These are phyloP conservation scores for Metschnikowia drakensbergensis DNA, from an alignment of 805 yeast genomes.

Conservation along the genomic window DNA sequence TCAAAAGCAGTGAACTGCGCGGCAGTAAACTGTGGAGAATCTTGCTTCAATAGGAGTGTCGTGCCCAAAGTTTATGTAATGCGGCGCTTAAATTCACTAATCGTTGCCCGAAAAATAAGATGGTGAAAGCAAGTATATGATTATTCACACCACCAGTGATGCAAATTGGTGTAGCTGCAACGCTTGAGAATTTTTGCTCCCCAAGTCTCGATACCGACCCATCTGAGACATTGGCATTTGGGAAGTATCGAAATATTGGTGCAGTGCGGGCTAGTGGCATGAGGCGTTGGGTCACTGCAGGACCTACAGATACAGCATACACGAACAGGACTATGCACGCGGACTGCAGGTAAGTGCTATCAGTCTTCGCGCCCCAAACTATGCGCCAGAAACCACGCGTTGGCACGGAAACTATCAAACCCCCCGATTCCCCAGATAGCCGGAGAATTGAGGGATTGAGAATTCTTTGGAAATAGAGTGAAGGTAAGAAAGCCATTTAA, in stretches of 20 bases:
- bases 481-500: neutral
- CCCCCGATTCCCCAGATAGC: neutral
- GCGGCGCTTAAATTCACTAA: neutral
- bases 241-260: neutral
- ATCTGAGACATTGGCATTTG: neutral
- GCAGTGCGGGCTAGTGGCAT: neutral
- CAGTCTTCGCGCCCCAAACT: neutral
- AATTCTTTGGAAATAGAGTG: no score
- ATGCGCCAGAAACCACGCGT: neutral
- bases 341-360: neutral
- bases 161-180: no score
- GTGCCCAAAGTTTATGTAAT: neutral
- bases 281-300: neutral
- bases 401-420: neutral
- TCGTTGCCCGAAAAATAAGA: neutral
- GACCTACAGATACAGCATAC: constrained; percentile 1
- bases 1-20: neutral
- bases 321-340: neutral
- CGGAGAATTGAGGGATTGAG: neutral
- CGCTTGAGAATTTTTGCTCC: no score
- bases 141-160: no score
- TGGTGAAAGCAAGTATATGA: neutral
- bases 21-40: neutral
- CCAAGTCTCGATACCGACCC: no score
- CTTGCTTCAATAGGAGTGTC: neutral